Percentiles rank a stretch among this genome's conserved stretches.
These are phyloP conservation scores for Asterella californica DNA, from an alignment of 225 moss, liverwort and hornwort species.

Conservation along the genomic window DNA sequence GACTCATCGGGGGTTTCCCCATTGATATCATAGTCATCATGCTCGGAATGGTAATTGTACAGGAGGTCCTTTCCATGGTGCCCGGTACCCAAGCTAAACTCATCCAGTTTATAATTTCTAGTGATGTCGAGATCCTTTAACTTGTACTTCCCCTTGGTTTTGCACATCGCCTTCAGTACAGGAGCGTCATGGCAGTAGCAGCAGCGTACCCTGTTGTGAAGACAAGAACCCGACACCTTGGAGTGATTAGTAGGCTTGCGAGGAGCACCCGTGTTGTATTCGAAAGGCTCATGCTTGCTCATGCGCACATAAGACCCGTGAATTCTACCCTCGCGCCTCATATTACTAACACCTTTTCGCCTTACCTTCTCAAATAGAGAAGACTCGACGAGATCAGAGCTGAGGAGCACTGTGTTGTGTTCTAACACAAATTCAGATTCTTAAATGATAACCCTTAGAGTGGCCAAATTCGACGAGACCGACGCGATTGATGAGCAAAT, in stretches of 20 bases:
- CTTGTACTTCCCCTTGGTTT: conserved; percentile 31
- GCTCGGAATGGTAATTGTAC: background rate
- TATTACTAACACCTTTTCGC: background rate
- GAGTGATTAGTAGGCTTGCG: conserved; percentile 23
- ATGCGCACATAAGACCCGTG: conserved; percentile 24
- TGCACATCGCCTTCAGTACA: conserved; percentile 23
- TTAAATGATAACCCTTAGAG: too few species aligned
- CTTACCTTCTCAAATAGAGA: background rate
- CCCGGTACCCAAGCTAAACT: conserved; percentile 12
- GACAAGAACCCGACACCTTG: conserved; percentile 5
- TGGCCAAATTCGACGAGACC: background rate
- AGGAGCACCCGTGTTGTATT: conserved; percentile 13
- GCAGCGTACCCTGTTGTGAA: conserved; percentile 12
- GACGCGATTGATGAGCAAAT: background rate
- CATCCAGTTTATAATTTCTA: conserved; percentile 24
- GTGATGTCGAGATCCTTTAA: conserved; percentile 33
- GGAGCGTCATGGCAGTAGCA: background rate
- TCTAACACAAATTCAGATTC: too few species aligned
- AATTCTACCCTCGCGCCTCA: conserved; percentile 34
- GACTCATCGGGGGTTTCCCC: background rate
- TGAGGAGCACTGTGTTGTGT: too few species aligned
- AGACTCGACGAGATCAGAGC: background rate
- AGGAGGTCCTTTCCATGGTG: background rate
- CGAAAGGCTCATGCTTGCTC: conserved; percentile 9
- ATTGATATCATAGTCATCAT: background rate